Base-by-base conservation (phyloP, 2,329 filamentous ascomycete genomes). In the Penicillium sp. region DNA sequence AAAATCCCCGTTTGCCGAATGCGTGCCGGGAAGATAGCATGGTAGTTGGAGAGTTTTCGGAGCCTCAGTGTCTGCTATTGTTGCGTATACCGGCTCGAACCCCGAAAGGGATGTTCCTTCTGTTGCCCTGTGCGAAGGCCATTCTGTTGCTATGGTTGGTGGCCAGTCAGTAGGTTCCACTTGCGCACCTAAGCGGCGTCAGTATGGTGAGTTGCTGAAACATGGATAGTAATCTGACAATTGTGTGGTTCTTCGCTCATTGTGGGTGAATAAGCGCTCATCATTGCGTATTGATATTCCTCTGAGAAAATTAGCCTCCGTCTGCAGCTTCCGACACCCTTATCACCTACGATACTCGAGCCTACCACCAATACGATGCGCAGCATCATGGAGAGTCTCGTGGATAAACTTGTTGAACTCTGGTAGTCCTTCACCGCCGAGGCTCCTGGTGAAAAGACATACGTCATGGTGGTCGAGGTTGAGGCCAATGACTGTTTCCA, bases 211-310 rank as follows among this genome's bases (percentile, higher is more conserved):
- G n/a, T n/a, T 16, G 13, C 36, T 11, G 35, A 13, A 28, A 19
- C 2, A 13, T 12, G 22, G 18, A n/a, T 11, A 19, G 22, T n/a
- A 14, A 30, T 18, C 42, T 30, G 18, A 53, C 52, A 29, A 51
- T 39, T 45, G 3, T 49, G 46, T 34, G 52, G 46, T 43, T 51
- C 36, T 51, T 58, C 56, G 43, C 54, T 58, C 39, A 55, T 55
- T 19, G 54, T 56, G 33, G 56, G 54, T 11, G 54, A 58, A 49
- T 58, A 55, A 31, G 56, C 30, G n/a, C 53, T 56, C 50, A 52
- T 57, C 16, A 46, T 53, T 39, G 56, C 52, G 33, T 58, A 51
- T 49, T 57, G 45, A 46, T 56, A 59, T 48, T 58, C 39, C 42
- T 52, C 54, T 55, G 40, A 33, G 33, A 19, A 25, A 9, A 41